phyloP scores from a whole-genome alignment of 768 basidiomycete species.

The Galerina sulciceps region DNA sequence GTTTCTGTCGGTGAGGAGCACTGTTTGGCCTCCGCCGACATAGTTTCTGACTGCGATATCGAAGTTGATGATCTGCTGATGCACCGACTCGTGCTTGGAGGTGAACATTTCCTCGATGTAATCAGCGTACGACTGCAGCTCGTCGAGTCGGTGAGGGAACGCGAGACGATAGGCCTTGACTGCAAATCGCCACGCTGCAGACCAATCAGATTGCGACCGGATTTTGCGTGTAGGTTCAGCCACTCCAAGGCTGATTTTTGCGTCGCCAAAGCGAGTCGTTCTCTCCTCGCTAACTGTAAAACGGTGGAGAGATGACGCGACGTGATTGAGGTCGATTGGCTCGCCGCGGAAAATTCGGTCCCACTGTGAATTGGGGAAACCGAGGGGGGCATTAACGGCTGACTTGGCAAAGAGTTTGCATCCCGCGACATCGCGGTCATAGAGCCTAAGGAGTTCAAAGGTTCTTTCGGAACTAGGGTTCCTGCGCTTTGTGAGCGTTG shows the following conservation, averaged over 20 bases:
- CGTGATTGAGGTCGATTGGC: conserved; percentile 30
- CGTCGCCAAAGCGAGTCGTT: conserved; percentile 16
- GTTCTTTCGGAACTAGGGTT: not conserved
- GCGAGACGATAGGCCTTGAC: conserved; percentile 20
- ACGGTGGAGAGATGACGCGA: conserved; percentile 23
- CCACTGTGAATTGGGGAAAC: conserved; percentile 9
- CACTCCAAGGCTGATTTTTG: conserved; percentile 17
- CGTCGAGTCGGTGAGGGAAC: conserved; percentile 28
- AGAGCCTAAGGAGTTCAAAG: not conserved
- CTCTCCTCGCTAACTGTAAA: conserved; percentile 9
- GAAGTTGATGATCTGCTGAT: conserved; percentile 28
- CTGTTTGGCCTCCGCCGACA: conserved; percentile 19
- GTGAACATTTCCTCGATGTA: conserved; percentile 29
- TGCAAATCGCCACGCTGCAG: conserved; percentile 3
- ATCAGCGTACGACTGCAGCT: conserved; percentile 27
- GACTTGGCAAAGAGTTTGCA: not conserved
- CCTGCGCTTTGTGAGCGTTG: not conserved
- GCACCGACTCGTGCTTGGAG: conserved; percentile 2
- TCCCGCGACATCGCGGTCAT: not conserved
- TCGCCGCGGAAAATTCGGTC: conserved; percentile 25
- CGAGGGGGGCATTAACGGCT: not conserved
- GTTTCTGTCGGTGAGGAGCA: conserved; percentile 25
- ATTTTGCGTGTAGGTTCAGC: not conserved
- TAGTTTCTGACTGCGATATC: conserved; percentile 32
- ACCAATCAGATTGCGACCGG: not conserved